Base-by-base conservation (phyloP, 1,284 basidiomycete species). In the Phenoliferia sp. region DNA sequence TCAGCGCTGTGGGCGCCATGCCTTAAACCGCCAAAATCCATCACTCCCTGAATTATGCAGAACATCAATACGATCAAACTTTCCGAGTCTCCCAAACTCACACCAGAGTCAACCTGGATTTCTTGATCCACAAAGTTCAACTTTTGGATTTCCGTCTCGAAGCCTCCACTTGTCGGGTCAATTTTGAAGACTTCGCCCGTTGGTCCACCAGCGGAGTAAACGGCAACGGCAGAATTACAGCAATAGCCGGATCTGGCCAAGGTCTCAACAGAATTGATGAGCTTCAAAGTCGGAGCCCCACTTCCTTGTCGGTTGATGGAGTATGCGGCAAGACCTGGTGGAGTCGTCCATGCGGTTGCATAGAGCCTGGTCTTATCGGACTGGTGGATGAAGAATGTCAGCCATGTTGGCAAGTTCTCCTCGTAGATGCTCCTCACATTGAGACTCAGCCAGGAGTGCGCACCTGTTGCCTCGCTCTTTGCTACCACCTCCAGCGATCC, bases 181-280 rank as follows among this genome's bases (percentile, higher is more conserved):
- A 81, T 60, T 0, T 70, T 69, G 50, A 80, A 75, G 0, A 79
- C 77, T 66, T 81, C 80, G 19, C 79, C 79, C 19, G 78, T 77
- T 1, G 80, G 77, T 29, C 80, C 80, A 35, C 79, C 78, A 1
- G 78, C 79, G 1, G 78, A 79, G 65, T 80, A 80, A n/a, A 78
- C 74, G n/a, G 77, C 76, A 56, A 75, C 75, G 44, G 64, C 57
- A 33, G 73, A 75, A n/a, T 72, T 65, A 55, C 73, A 74, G 44
- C 76, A 76, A 59, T 79, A 79, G 17, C 78, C 78, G 0, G 77
- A 78, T 15, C 77, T 69, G 48, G 73, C 72, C 57, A 72, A 69
- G 7, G 75, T 77, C 9, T 63, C 33, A 22, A 76, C 71, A 2
- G 61, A 66, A 56, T 73, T 72, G 62, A 73, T 63, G 29, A 71